Conservation (phyloP, 2,329 filamentous ascomycete species). For the Chaetoscypha palmicola region DNA sequence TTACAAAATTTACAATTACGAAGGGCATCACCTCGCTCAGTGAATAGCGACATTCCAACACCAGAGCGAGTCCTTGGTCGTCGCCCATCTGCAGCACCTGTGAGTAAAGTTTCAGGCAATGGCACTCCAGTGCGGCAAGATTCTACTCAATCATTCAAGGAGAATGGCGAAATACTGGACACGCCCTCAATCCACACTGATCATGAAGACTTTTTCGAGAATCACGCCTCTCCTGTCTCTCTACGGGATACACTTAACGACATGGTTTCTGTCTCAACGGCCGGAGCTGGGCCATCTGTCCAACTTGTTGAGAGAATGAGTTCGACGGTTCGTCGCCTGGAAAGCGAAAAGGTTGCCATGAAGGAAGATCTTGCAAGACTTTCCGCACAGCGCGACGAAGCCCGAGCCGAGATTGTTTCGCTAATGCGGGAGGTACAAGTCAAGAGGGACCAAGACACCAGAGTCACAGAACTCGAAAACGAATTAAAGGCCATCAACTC, state of each 20-base stretch:
- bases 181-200: constrained; percentile 29
- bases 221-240: constrained; percentile 49
- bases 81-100: constrained; percentile 22
- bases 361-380: constrained; percentile 81
- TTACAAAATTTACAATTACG: constrained; percentile 32
- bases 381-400: constrained; percentile 81
- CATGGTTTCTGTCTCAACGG: constrained; percentile 81
- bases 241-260: constrained; percentile 70
- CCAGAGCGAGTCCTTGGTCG: constrained; percentile 19
- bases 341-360: constrained; percentile 82
- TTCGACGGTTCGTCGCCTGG: constrained; percentile 80
- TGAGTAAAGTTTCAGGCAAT: constrained; percentile 24
- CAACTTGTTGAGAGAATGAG: constrained; percentile 96
- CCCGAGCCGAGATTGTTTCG: constrained; percentile 80
- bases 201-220: constrained; percentile 42
- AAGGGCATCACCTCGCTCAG: constrained; percentile 25
- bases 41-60: constrained; percentile 25
- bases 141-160: constrained; percentile 24
- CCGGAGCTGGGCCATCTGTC: constrained; percentile 83
- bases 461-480: constrained; percentile 57
- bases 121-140: constrained; percentile 29
- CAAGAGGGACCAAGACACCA: constrained; percentile 52
- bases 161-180: constrained; percentile 20
- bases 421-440: constrained; percentile 82
- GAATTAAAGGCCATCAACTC: constrained; percentile 63